A percentile compares a stretch with the other conserved stretches of the same genome.
phyloP scores from a whole-genome alignment of 208 protist species.

The Acanthamoeba royreba region DNA sequence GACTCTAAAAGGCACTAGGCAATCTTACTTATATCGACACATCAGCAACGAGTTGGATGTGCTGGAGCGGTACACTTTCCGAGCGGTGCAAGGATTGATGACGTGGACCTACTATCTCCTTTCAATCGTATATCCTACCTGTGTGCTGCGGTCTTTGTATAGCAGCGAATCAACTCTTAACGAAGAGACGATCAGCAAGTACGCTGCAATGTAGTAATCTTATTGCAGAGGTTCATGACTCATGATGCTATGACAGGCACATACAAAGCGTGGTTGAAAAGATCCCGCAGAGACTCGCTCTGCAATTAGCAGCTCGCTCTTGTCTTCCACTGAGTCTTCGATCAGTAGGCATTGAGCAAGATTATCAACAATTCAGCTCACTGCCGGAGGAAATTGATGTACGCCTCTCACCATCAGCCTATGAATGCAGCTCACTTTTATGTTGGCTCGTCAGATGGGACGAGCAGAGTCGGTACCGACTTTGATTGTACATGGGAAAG shows the following conservation, averaged over 20 bases:
- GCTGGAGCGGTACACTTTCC: not conserved
- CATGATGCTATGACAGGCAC: not conserved
- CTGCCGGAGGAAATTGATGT: not conserved
- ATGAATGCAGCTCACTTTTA: not conserved
- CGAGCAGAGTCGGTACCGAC: not conserved
- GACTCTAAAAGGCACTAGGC: not conserved
- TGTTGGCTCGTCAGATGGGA: not conserved
- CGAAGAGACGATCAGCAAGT: not conserved
- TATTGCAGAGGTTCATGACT: not conserved
- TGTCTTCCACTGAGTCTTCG: not conserved
- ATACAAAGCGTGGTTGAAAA: not conserved
- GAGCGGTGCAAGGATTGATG: not conserved
- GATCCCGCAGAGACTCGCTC: not conserved
- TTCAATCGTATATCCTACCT: not conserved
- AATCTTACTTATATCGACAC: no score
- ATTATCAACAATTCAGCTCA: not conserved
- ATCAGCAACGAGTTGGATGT: not conserved
- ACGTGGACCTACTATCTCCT: constrained; percentile 2
- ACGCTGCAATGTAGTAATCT: not conserved
- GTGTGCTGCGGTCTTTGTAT: not conserved
- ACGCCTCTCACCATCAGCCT: not conserved
- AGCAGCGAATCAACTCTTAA: not conserved
- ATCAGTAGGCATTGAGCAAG: not conserved
- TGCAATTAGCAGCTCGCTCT: not conserved
- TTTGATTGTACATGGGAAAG: not conserved